Evolutionary conservation across 2,329 filamentous ascomycete genomes (phyloP).

Genomic region (Verticillium klebahnii): DNA sequence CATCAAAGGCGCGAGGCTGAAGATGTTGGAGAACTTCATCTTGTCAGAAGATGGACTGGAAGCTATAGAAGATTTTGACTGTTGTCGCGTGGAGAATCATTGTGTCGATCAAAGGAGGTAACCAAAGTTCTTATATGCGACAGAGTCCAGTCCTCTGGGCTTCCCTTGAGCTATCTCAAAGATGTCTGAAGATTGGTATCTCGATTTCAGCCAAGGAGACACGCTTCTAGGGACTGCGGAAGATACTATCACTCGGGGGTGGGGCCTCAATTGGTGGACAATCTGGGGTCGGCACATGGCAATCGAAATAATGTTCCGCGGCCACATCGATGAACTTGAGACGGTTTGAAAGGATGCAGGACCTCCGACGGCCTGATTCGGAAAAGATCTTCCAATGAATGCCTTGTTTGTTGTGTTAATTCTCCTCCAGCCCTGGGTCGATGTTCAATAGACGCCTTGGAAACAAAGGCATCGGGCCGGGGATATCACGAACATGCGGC

Average conservation of each 20-base stretch:
- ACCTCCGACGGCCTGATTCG: neutral
- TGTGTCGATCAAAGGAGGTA: too few relatives aligned
- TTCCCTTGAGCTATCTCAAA: too few relatives aligned
- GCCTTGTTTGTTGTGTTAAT: neutral
- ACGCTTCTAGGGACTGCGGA: too few relatives aligned
- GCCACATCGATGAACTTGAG: neutral
- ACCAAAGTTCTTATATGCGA: too few relatives aligned
- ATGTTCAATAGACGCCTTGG: neutral
- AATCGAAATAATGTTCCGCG: neutral
- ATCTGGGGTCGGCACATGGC: neutral
- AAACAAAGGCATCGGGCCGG: neutral
- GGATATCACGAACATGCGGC: neutral
- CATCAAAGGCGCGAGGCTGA: slow-evolving; percentile 2
- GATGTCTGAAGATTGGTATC: too few relatives aligned
- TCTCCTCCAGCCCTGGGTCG: neutral
- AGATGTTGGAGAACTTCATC: slow-evolving; percentile 14
- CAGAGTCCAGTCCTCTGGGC: too few relatives aligned
- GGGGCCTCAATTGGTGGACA: neutral
- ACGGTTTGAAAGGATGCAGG: neutral
- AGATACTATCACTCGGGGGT: too few relatives aligned
- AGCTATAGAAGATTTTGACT: too few relatives aligned
- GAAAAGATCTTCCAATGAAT: neutral
- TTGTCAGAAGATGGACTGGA: neutral
- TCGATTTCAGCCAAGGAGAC: too few relatives aligned
- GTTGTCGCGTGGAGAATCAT: too few relatives aligned